Evolutionary conservation across 352 stramenopile genomes (phyloP).

Genomic region (Globisporangium splendens): DNA sequence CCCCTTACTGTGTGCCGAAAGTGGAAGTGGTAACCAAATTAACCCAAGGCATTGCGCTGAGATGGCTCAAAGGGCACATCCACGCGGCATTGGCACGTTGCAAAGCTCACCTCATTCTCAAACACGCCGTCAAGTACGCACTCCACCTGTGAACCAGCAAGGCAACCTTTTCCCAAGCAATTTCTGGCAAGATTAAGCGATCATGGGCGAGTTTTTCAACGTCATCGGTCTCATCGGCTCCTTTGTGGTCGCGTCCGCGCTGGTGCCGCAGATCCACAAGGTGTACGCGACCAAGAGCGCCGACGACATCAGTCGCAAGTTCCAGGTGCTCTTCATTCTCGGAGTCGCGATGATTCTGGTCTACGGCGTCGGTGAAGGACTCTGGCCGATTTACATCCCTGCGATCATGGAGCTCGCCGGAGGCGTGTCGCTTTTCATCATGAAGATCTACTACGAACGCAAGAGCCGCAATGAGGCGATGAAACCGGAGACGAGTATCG

Average conservation of each 20-base stretch:
- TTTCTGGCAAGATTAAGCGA: background rate
- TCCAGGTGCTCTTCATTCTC: slow-evolving; percentile 33
- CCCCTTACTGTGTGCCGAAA: no score
- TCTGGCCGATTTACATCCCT: slow-evolving; percentile 48
- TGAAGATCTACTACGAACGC: slow-evolving; percentile 33
- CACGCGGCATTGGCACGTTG: no score
- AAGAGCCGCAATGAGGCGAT: slow-evolving; percentile 6
- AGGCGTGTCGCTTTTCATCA: slow-evolving; percentile 20
- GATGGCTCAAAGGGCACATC: no score
- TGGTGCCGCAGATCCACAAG: slow-evolving; percentile 63
- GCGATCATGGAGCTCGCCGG: slow-evolving; percentile 33
- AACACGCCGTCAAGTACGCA: no score
- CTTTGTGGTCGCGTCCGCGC: slow-evolving; percentile 52
- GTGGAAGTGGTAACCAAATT: no score
- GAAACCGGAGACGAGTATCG: background rate
- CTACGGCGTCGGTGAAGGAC: slow-evolving; percentile 34
- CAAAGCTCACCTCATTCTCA: no score
- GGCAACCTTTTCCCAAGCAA: no score
- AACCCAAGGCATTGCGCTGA: no score
- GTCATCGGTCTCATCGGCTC: slow-evolving; percentile 53
- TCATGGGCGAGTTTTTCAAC: slow-evolving; percentile 27
- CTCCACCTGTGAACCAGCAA: no score
- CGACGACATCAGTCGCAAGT: slow-evolving; percentile 35
- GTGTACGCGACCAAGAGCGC: slow-evolving; percentile 55
- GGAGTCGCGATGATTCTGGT: slow-evolving; percentile 28